Evolutionary conservation across 805 yeast species (phyloP), one percentile per base, ranked within the genome.

Genomic region (Lachancea nothofagi): DNA sequence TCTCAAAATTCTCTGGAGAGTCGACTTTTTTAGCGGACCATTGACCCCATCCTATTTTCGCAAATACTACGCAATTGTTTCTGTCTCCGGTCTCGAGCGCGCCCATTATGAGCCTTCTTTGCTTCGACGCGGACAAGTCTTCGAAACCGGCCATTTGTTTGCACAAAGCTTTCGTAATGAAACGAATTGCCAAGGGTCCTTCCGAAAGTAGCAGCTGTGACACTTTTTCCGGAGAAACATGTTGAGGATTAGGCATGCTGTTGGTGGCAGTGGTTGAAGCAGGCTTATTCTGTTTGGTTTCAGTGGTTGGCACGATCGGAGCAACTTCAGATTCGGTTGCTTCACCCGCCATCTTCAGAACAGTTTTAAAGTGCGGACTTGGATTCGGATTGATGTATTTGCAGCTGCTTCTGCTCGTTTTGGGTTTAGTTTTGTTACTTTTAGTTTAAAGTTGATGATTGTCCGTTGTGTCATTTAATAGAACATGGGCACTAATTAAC

Each of bases 41-140:
- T 60, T 89, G 94, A 44, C 97, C 97, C 97, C 97, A 89, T 17
- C 97, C 96, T 23, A 89, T 87, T 64, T 89, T 89, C 55, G 87
- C 95, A 64, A 89, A 89, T 12, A 82, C 75, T 30, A 83, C 80
- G 5, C 65, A 58, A 33, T 66, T 55, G 5, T 59, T 59, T 42
- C 73, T 71, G 41, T 76, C 80, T 7, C 84, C 83, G 47, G 76
- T 74, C 51, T 87, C 96, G 64, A 89, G 73, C 28, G 89, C 93
- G 10, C 88, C 78, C 81, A 89, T 89, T 22, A 89, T 89, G 42
- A 89, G 72, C 44, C 97, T 71, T 55, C 97, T 74, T 63, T 89
- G 96, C 56, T 89, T 89, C 8, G 95, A 84, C 15, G 87, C 70
- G 2, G 94, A 83, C 41, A 89, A 66, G 48, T 76, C 76, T 41